phyloP scores from a whole-genome alignment of 225 moss, liverwort and hornwort genomes.

The Antitrichia curtipendula region DNA sequence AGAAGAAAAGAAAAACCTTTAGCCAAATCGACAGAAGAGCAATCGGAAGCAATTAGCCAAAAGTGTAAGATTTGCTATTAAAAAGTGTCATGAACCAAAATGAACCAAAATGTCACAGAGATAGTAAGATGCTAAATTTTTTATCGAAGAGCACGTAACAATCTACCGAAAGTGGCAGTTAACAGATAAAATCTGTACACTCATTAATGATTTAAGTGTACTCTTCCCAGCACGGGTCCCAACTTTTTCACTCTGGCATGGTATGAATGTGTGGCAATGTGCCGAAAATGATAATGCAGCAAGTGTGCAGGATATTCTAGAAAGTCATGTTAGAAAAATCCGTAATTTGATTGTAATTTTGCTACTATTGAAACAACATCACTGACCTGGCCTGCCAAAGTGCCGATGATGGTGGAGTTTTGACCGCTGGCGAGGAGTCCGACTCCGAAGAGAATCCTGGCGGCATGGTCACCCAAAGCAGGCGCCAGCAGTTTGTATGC shows the following conservation, averaged over 20 bases:
- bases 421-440: slow-evolving; percentile 78
- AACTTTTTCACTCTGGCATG: too few relatives aligned
- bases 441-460: slow-evolving; percentile 66
- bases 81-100: background rate
- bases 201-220: background rate
- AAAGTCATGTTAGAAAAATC: background rate
- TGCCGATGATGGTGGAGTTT: slow-evolving; percentile 86
- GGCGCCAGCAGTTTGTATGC: slow-evolving; percentile 72
- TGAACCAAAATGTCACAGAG: background rate
- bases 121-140: too few relatives aligned
- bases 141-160: background rate
- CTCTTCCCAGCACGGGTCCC: too few relatives aligned
- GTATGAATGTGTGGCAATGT: background rate
- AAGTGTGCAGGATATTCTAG: background rate
- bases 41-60: background rate
- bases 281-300: background rate
- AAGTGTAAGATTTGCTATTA: background rate
- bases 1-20: too few relatives aligned
- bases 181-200: background rate
- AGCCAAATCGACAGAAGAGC: background rate
- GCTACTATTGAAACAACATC: too few relatives aligned
- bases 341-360: background rate
- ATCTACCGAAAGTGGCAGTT: background rate
- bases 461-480: slow-evolving; percentile 52
- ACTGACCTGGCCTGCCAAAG: slow-evolving; percentile 65